These are phyloP conservation scores for Carex parvula DNA, from an alignment of 176 grass and related monocot species.

Conservation along the genomic window DNA sequence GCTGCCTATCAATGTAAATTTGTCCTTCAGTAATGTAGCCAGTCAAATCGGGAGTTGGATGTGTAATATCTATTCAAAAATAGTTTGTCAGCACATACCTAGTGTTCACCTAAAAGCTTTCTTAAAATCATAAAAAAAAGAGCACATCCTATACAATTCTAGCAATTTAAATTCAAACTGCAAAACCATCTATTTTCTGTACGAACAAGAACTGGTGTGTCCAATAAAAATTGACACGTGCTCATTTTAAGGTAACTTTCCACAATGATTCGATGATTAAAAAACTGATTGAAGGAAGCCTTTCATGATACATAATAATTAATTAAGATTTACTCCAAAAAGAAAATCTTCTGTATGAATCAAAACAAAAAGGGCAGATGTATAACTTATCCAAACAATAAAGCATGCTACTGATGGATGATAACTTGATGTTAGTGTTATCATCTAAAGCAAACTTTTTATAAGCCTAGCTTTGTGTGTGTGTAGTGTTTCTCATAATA, in stretches of 20 bases:
- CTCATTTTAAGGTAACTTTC: not conserved
- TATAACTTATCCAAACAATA: not conserved
- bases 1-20: constrained; percentile 92
- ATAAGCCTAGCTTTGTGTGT: not conserved
- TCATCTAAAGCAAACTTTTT: not conserved
- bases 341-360: not conserved
- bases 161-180: not conserved
- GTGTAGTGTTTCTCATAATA: not conserved
- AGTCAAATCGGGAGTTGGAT: constrained; percentile 92
- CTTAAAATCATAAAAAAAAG: not conserved
- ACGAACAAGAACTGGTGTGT: not conserved
- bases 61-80: constrained; percentile 71
- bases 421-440: not conserved
- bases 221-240: not conserved
- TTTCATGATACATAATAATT: not conserved
- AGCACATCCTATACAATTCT: not conserved
- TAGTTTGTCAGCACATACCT: not conserved
- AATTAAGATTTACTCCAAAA: not conserved
- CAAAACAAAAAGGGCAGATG: not conserved
- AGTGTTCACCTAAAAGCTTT: not conserved
- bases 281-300: not conserved
- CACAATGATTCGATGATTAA: not conserved
- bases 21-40: constrained; percentile 95
- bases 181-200: too few species aligned
- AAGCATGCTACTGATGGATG: not conserved